Percentiles rank a stretch among this genome's conserved stretches.
phyloP scores from a whole-genome alignment of 176 grass and related monocot genomes.

The Oryza punctata region DNA sequence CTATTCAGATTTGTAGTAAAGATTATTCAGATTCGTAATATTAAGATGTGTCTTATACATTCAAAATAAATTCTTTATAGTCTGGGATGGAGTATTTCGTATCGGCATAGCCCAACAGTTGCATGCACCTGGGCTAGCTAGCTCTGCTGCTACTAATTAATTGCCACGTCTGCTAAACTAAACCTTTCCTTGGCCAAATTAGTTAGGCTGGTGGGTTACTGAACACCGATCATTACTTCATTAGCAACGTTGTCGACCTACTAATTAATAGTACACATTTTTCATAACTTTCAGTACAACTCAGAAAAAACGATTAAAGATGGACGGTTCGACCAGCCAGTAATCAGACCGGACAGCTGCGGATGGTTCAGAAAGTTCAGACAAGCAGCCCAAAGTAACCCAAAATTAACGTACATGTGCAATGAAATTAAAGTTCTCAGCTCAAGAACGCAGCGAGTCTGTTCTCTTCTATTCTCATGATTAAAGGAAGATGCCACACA shows the following conservation, averaged over 20 bases:
- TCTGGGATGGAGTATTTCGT: too few species aligned
- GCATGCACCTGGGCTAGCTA: not conserved
- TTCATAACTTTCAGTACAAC: not conserved
- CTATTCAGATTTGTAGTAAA: too few species aligned
- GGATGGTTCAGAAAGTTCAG: conserved; percentile 35
- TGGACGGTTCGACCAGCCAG: not conserved
- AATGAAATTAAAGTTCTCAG: not conserved
- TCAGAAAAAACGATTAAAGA: not conserved
- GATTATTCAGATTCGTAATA: too few species aligned
- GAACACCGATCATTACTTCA: not conserved
- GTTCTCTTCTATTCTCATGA: not conserved
- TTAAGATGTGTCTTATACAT: too few species aligned
- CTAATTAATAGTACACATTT: not conserved
- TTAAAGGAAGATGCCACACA: conserved; percentile 12
- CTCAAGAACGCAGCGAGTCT: not conserved
- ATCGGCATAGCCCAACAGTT: not conserved
- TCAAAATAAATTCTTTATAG: too few species aligned
- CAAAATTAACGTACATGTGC: not conserved
- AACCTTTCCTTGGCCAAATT: not conserved
- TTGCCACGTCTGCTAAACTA: not conserved
- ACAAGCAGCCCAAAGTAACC: conserved; percentile 34
- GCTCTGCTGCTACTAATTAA: not conserved
- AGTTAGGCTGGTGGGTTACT: not conserved
- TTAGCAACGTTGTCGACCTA: not conserved
- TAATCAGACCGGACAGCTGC: conserved; percentile 7